Evolutionary conservation across 257 asterid species (phyloP), one percentile per base, ranked within the genome.

Genomic region (Catharanthus roseus): DNA sequence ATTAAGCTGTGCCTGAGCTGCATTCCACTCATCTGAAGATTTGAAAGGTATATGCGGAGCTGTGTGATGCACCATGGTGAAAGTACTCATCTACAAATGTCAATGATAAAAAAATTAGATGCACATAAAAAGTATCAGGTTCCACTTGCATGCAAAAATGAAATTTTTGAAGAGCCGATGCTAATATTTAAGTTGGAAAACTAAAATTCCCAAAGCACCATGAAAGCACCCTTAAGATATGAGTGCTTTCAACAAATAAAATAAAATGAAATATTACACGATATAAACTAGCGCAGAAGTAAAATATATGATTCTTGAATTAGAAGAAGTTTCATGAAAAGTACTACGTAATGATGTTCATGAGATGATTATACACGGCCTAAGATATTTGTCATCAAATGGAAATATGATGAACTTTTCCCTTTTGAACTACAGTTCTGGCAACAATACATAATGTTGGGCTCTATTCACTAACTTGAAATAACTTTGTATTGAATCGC

Each of bases 41-140:
- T 95, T 91, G 62, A 88, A 95, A 45, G 99, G 97, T 82, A 95
- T 95, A 77, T 95, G 99, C 63, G 99, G 99, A 23, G 99, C 97
- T 0, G 97, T 95, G 75, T 91, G 99, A 80, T 95, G 97, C 78
- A 95, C 99, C 97, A 91, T 91, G 33, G 97, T 89, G 77, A 91
- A 91, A 77, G 99, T 91, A 77, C 97, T 91, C 99, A 95, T 95
- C 99, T 95, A 87, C 60, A 77, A 76, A 50, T 39, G 72, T 49
- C 42, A n/a, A n/a, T 23, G 67, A 71, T 21, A 51, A 28, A 29
- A 47, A 64, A 29, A 49, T 44, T 74, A 72, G 38, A 44, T 26
- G 24, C 57, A 28, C 2, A 19, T 29, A 3, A 44, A 33, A 33
- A 15, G 60, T 60, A 45, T 39, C 28, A 63, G 42, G 50, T 41